These are phyloP conservation scores for Naganishia sp. DNA, from an alignment of 1,284 basidiomycete genomes.

Conservation along the genomic window DNA sequence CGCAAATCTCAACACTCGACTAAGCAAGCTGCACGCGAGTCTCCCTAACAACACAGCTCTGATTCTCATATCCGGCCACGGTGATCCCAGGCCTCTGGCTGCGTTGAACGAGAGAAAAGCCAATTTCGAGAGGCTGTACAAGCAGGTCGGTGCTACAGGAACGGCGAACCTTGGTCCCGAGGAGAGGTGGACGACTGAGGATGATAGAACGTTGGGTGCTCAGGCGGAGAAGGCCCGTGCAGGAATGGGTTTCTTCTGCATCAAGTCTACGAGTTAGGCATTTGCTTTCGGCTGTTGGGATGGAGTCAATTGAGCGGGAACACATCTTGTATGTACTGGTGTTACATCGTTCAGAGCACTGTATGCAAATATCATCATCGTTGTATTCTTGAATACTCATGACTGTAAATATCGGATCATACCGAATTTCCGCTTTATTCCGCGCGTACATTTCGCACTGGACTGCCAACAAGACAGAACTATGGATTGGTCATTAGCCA, in stretches of 20 bases:
- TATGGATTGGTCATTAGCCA: too few relatives aligned
- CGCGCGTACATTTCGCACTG: too few relatives aligned
- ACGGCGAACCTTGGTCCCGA: conserved; percentile 49
- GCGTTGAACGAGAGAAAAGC: conserved; percentile 66
- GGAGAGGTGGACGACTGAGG: conserved; percentile 69
- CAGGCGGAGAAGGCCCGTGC: conserved; percentile 73
- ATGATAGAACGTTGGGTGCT: conserved; percentile 74
- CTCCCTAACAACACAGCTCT: conserved; percentile 77
- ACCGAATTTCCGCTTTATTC: too few relatives aligned
- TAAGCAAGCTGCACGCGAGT: conserved; percentile 64
- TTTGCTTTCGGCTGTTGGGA: too few relatives aligned
- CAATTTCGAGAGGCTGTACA: conserved; percentile 70
- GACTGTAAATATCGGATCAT: too few relatives aligned
- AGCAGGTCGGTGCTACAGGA: conserved; percentile 55
- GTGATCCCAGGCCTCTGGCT: conserved; percentile 76
- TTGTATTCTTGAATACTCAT: too few relatives aligned
- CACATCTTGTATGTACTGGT: too few relatives aligned
- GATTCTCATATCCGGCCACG: conserved; percentile 80
- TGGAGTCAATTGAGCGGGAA: too few relatives aligned
- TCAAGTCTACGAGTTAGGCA: conserved; percentile 57
- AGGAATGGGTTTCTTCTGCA: conserved; percentile 77
- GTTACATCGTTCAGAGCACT: too few relatives aligned
- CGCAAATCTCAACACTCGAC: conserved; percentile 61
- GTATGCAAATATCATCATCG: too few relatives aligned
- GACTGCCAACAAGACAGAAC: too few relatives aligned